phyloP scores from a whole-genome alignment of 768 basidiomycete species.

The Tulasnella sp. region DNA sequence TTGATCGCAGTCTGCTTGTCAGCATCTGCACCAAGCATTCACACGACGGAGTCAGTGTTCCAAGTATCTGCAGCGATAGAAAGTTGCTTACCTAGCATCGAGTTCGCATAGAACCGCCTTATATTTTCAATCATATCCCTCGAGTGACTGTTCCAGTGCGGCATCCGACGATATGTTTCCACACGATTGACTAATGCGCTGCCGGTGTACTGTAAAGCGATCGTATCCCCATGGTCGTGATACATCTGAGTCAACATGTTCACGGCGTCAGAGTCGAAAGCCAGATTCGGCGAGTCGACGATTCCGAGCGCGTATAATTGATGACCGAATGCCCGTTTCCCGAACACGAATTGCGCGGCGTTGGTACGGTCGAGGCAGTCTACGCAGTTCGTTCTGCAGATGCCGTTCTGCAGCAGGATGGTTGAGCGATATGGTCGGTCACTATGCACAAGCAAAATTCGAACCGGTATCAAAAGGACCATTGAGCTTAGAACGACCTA shows the following conservation, averaged over 20 bases:
- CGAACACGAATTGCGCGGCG: conserved; percentile 93
- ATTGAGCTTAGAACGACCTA: conserved; percentile 35
- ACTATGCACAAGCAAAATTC: conserved; percentile 19
- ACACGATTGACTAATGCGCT: conserved; percentile 93
- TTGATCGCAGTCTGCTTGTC: conserved; percentile 98
- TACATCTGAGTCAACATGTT: conserved; percentile 99
- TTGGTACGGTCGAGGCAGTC: conserved; percentile 96
- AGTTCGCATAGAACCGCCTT: conserved; percentile 89
- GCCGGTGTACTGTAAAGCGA: conserved; percentile 94
- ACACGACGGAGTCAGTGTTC: background rate
- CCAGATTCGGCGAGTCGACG: conserved; percentile 71
- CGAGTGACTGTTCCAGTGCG: conserved; percentile 96
- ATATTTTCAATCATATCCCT: conserved; percentile 94
- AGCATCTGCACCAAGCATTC: conserved; percentile 46
- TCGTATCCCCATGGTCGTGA: conserved; percentile 91
- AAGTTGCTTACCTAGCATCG: conserved; percentile 55
- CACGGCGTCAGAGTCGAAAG: conserved; percentile 88
- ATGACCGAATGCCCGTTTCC: conserved; percentile 87
- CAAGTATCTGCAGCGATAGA: background rate
- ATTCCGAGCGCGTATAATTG: conserved; percentile 92
- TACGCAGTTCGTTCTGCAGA: conserved; percentile 91
- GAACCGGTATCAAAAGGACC: conserved; percentile 21
- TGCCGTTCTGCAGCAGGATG: conserved; percentile 81
- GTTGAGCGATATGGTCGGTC: conserved; percentile 44
- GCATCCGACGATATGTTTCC: conserved; percentile 90